These are phyloP conservation scores for Aspergillus funiculosus DNA, from an alignment of 495 filamentous ascomycete species.

Conservation along the genomic window DNA sequence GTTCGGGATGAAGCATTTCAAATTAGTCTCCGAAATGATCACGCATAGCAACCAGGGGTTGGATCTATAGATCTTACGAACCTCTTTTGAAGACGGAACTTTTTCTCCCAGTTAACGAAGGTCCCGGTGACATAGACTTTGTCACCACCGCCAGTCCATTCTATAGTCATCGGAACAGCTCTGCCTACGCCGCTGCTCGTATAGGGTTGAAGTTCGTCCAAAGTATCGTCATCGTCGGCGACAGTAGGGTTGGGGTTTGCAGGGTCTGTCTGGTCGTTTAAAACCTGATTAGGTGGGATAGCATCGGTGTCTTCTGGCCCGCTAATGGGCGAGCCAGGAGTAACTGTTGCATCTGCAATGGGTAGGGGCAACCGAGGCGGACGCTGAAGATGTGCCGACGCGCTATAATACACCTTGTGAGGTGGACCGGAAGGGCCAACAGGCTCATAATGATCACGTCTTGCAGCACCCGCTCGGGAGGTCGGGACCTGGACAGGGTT, in stretches of 20 bases:
- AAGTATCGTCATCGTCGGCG: slow-evolving; percentile 71
- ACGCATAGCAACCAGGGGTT: not conserved
- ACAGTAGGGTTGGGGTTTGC: slow-evolving; percentile 58
- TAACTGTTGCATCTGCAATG: slow-evolving; percentile 81
- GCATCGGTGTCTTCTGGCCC: slow-evolving; percentile 53
- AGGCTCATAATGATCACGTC: slow-evolving; percentile 27
- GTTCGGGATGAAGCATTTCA: not conserved
- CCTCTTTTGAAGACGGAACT: slow-evolving; percentile 78
- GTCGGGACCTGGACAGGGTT: slow-evolving; percentile 49
- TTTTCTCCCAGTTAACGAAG: slow-evolving; percentile 91
- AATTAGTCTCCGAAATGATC: slow-evolving; percentile 8
- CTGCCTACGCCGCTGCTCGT: slow-evolving; percentile 48
- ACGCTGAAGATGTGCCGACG: slow-evolving; percentile 54
- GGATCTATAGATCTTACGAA: slow-evolving; percentile 31
- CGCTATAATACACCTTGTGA: slow-evolving; percentile 45
- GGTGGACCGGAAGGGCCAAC: slow-evolving; percentile 43
- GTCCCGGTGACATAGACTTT: slow-evolving; percentile 96
- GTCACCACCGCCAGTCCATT: slow-evolving; percentile 73
- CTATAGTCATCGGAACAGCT: slow-evolving; percentile 69
- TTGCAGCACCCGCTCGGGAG: slow-evolving; percentile 28
- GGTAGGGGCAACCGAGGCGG: slow-evolving; percentile 86
- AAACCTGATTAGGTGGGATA: slow-evolving; percentile 43
- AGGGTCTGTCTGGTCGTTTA: slow-evolving; percentile 43
- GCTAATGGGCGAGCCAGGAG: slow-evolving; percentile 76
- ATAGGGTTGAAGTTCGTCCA: slow-evolving; percentile 60